Conservation (phyloP, 2,329 filamentous ascomycete genomes). For the Aspergillus quadrilineatus region DNA sequence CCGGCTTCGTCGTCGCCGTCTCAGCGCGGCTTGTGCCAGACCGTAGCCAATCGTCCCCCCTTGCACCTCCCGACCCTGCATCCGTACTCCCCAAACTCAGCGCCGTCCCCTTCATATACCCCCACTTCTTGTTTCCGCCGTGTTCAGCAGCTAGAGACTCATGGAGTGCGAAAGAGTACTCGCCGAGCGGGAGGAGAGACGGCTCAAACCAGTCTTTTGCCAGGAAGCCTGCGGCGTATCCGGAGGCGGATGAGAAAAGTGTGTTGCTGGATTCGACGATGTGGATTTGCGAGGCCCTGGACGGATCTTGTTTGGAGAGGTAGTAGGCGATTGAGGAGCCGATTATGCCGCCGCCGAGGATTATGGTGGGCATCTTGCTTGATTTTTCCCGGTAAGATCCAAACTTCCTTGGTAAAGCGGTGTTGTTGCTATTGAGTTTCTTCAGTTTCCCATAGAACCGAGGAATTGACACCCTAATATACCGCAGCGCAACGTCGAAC, state of each 20-base stretch:
- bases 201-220: constrained; percentile 70
- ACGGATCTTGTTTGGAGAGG: constrained; percentile 48
- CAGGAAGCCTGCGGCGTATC: constrained; percentile 71
- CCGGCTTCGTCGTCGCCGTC: constrained; percentile 44
- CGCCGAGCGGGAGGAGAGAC: constrained; percentile 58
- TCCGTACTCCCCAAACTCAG: constrained; percentile 52
- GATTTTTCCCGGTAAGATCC: background rate
- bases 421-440: background rate
- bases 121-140: constrained; percentile 59
- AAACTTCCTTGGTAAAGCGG: background rate
- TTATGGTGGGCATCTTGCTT: constrained; percentile 57
- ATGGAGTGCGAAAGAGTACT: constrained; percentile 69
- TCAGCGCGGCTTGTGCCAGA: constrained; percentile 64
- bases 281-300: constrained; percentile 47
- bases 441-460: background rate
- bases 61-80: constrained; percentile 41
- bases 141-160: constrained; percentile 60
- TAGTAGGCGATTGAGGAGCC: constrained; percentile 72
- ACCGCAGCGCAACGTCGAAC: background rate
- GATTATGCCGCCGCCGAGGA: constrained; percentile 69
- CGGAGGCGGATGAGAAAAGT: constrained; percentile 72
- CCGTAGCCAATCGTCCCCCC: constrained; percentile 64
- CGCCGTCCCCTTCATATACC: constrained; percentile 59
- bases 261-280: constrained; percentile 58
- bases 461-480: background rate